Evolutionary conservation across 2,329 filamentous ascomycete genomes (phyloP).

Genomic region (Paraphaeosphaeria sporulosa): DNA sequence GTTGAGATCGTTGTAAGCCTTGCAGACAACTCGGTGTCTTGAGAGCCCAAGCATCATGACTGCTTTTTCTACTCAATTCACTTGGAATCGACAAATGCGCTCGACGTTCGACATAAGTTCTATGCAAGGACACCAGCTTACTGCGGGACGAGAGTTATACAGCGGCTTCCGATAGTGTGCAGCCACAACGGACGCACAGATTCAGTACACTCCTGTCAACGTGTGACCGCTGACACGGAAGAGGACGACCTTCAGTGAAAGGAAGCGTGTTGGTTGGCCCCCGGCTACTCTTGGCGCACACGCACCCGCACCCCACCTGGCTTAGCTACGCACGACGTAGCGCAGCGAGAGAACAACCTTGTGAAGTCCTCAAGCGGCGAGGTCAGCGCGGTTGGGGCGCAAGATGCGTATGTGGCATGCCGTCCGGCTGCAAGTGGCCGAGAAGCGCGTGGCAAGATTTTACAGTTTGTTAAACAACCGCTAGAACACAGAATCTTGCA

Average conservation of each 20-base stretch:
- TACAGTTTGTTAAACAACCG: neutral
- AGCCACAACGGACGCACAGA: conserved; percentile 24
- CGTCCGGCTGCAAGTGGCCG: conserved; percentile 18
- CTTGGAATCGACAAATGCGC: too few relatives aligned
- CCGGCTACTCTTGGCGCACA: conserved; percentile 17
- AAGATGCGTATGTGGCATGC: conserved; percentile 11
- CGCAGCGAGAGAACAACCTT: conserved; percentile 14
- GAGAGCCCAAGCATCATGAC: neutral
- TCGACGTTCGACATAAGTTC: neutral
- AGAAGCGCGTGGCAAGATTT: conserved; percentile 17
- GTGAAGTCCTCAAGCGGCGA: conserved; percentile 10
- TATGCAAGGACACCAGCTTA: neutral
- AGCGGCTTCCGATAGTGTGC: conserved; percentile 22
- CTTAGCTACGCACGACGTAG: conserved; percentile 21
- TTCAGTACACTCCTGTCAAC: conserved; percentile 26
- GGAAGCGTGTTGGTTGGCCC: conserved; percentile 17
- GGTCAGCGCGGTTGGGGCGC: conserved; percentile 9
- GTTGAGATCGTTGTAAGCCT: neutral
- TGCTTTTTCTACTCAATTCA: neutral
- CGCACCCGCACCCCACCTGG: conserved; percentile 29
- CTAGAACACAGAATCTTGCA: conserved; percentile 15
- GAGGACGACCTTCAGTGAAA: neutral
- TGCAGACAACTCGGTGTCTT: neutral
- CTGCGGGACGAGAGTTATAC: conserved; percentile 17
- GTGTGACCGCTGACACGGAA: conserved; percentile 28